Conservation (phyloP, 345 rosid genomes). For the Dimocarpus longan region DNA sequence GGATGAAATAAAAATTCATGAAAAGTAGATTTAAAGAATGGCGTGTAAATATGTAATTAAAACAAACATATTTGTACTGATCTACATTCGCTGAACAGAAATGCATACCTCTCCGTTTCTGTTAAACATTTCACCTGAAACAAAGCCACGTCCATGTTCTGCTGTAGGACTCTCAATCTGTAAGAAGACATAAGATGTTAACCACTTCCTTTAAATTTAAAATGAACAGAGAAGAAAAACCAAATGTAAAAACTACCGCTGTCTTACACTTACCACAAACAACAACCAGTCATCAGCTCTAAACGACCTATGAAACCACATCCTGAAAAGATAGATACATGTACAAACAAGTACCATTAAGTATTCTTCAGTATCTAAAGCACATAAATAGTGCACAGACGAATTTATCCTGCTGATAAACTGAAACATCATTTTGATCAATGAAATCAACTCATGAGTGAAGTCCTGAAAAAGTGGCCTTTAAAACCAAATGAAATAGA, state of each 20-base stretch:
- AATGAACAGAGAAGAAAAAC: not conserved
- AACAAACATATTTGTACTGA: not conserved
- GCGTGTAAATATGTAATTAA: not conserved
- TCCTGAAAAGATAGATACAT: constrained; percentile 40
- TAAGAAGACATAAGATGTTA: not conserved
- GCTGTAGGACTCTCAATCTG: constrained; percentile 78
- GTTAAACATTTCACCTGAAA: constrained; percentile 72
- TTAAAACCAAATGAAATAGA: not conserved
- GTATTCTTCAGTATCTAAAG: not conserved
- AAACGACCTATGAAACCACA: constrained; percentile 87
- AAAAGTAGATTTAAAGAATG: not conserved
- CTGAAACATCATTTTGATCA: not conserved
- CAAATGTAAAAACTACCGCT: constrained; percentile 8
- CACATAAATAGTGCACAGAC: not conserved
- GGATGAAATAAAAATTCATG: not conserved
- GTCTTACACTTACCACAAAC: constrained; percentile 57
- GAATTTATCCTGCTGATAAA: not conserved
- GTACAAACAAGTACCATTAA: not conserved
- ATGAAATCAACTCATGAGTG: not conserved
- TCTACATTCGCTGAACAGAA: not conserved
- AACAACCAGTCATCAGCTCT: constrained; percentile 97
- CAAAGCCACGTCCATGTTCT: constrained; percentile 68
- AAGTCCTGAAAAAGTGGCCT: not conserved
- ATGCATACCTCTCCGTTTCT: constrained; percentile 74
- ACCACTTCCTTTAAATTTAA: not conserved